These are phyloP conservation scores for Tothia fuscella DNA, from an alignment of 2,329 filamentous ascomycete genomes.

Conservation along the genomic window DNA sequence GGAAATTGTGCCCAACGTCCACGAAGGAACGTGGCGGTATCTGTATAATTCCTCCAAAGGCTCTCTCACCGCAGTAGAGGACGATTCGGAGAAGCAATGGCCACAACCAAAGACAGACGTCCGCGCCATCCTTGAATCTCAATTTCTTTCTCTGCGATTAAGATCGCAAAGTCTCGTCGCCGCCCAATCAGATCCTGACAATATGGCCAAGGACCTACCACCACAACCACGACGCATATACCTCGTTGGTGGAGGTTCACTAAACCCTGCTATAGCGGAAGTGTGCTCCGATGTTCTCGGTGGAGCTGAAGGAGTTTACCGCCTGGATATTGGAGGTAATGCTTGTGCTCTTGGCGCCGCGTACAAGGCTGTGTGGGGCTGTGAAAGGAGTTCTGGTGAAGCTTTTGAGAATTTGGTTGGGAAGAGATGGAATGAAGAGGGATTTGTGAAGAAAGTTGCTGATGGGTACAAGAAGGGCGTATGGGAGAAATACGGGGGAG, in stretches of 20 bases:
- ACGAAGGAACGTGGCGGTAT: conserved; percentile 77
- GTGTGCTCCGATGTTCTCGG: conserved; percentile 82
- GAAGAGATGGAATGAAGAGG: conserved; percentile 71
- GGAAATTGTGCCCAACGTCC: conserved; percentile 90
- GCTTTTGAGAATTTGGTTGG: conserved; percentile 84
- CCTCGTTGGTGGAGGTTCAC: conserved; percentile 82
- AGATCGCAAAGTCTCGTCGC: conserved; percentile 66
- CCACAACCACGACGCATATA: conserved; percentile 83
- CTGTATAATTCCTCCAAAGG: conserved; percentile 41
- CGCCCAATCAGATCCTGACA: conserved; percentile 15
- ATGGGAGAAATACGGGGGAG: conserved; percentile 67
- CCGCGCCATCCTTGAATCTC: conserved; percentile 83
- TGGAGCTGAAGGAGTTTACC: conserved; percentile 79
- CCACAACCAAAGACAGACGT: conserved; percentile 59
- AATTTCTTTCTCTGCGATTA: conserved; percentile 80
- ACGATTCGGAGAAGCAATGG: conserved; percentile 41
- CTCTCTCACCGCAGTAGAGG: conserved; percentile 25
- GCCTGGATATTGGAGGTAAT: conserved; percentile 87
- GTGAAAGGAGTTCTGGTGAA: conserved; percentile 54
- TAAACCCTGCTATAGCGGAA: conserved; percentile 78
- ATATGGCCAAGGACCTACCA: conserved; percentile 47
- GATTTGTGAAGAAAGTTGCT: conserved; percentile 70
- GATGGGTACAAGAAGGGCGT: conserved; percentile 64
- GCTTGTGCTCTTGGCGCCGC: conserved; percentile 88
- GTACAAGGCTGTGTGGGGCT: conserved; percentile 91